phyloP scores from a whole-genome alignment of 2,329 filamentous ascomycete species.

The Sclerotinia minor region DNA sequence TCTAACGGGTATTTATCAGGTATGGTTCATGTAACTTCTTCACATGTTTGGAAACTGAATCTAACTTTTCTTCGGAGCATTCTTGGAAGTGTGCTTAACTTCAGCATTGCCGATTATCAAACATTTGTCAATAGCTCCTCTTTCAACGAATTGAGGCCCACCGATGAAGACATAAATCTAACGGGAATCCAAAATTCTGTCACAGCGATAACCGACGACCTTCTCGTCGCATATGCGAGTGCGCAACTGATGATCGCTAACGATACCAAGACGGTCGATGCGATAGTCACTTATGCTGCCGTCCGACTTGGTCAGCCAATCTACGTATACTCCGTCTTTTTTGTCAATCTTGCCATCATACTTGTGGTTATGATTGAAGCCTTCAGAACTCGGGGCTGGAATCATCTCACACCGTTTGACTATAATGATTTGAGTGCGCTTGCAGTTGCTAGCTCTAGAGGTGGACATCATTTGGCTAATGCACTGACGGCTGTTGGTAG shows the following conservation, averaged over 20 bases:
- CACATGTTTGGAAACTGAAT: no score
- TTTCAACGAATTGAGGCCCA: not conserved
- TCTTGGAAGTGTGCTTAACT: conserved; percentile 24
- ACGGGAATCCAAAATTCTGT: conserved; percentile 20
- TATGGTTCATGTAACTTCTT: not conserved
- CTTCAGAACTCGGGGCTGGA: conserved; percentile 21
- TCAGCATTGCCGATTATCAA: conserved; percentile 24
- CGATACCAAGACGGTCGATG: conserved; percentile 10
- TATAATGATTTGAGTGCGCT: not conserved
- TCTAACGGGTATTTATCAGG: conserved; percentile 35
- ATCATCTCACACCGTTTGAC: not conserved
- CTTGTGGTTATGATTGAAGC: conserved; percentile 22
- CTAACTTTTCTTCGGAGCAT: not conserved
- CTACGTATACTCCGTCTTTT: conserved; percentile 19
- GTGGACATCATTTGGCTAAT: not conserved
- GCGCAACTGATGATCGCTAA: conserved; percentile 43
- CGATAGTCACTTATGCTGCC: not conserved
- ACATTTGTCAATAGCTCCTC: not conserved
- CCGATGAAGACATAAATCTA: conserved; percentile 21
- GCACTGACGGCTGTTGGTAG: not conserved
- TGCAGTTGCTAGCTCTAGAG: conserved; percentile 6
- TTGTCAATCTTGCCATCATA: conserved; percentile 18
- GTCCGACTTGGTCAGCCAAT: conserved; percentile 16
- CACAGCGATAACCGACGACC: conserved; percentile 28
- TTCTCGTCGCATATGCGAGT: conserved; percentile 40